A percentile compares a stretch with the other conserved stretches of the same genome.
These are phyloP conservation scores for Tripidium arundinaceum DNA, from an alignment of 202 grass and related monocot species.

Conservation along the genomic window DNA sequence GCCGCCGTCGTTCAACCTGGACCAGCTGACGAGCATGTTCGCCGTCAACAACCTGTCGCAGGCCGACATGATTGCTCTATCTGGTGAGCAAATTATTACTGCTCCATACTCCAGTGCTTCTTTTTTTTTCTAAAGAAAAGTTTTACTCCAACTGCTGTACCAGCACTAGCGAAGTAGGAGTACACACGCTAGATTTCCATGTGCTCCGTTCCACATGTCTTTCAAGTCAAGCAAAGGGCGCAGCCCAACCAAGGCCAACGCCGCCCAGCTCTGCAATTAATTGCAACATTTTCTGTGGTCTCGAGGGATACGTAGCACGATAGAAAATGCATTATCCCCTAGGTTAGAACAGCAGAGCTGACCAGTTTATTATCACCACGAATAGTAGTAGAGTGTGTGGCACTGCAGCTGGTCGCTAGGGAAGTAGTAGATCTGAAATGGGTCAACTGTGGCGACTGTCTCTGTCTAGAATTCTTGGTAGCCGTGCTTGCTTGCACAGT, in stretches of 20 bases:
- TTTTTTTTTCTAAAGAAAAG: not conserved
- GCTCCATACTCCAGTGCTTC: not conserved
- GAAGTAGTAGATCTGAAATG: slow-evolving; percentile 9
- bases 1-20: slow-evolving; percentile 33
- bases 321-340: not conserved
- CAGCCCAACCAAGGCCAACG: not conserved
- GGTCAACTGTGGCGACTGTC: slow-evolving; percentile 28
- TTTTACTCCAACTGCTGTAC: not conserved
- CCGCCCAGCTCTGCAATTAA: not conserved
- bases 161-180: not conserved
- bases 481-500: slow-evolving; percentile 28
- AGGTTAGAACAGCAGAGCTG: not conserved
- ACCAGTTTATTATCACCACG: not conserved
- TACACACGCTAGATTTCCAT: not conserved
- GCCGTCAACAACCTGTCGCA: slow-evolving; percentile 48
- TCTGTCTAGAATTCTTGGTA: not conserved
- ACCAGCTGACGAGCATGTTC: slow-evolving; percentile 54
- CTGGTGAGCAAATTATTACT: slow-evolving; percentile 41
- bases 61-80: slow-evolving; percentile 64
- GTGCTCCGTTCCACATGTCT: slow-evolving; percentile 11
- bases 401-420: not conserved
- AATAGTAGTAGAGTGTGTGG: not conserved
- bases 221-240: slow-evolving; percentile 16
- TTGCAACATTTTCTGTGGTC: not conserved
- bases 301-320: not conserved